These are phyloP conservation scores for Magnusiomyces paraingens DNA, from an alignment of 1,139 yeast species.

Conservation along the genomic window DNA sequence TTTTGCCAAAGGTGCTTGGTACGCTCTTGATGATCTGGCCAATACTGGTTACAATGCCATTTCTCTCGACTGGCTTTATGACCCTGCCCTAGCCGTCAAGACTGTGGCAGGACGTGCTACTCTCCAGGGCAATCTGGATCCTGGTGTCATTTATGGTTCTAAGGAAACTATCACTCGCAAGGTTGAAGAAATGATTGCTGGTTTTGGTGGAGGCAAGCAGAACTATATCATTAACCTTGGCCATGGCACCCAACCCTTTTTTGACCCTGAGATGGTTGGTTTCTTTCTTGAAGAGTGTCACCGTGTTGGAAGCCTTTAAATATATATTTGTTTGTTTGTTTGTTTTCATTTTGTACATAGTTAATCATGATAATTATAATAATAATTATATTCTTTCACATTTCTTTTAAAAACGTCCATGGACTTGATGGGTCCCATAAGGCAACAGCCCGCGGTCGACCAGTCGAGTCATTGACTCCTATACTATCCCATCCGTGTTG, in stretches of 20 bases:
- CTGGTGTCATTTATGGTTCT: constrained; percentile 89
- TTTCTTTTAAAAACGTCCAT: constrained; percentile 19
- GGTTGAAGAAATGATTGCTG: constrained; percentile 80
- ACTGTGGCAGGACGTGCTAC: constrained; percentile 74
- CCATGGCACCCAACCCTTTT: constrained; percentile 95
- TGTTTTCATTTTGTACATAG: too few relatives aligned
- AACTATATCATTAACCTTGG: constrained; percentile 91
- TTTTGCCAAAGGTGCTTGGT: constrained; percentile 97
- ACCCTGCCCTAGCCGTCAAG: constrained; percentile 78
- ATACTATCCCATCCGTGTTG: constrained; percentile 27
- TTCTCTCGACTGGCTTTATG: constrained; percentile 87
- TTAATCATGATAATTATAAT: too few relatives aligned
- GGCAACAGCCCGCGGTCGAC: constrained; percentile 33
- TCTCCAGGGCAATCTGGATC: constrained; percentile 92
- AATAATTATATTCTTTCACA: background rate
- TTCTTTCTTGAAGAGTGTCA: constrained; percentile 86
- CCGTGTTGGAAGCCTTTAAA: constrained; percentile 47
- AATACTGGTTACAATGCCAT: constrained; percentile 80
- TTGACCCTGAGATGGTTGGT: constrained; percentile 84
- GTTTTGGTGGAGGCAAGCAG: constrained; percentile 88
- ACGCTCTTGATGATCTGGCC: constrained; percentile 82
- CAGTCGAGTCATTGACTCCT: constrained; percentile 31
- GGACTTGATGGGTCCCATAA: constrained; percentile 28
- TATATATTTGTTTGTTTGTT: background rate
- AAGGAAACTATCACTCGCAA: constrained; percentile 71